Evolutionary conservation across 2,329 filamentous ascomycete genomes (phyloP).

Genomic region (Colletotrichum ledebouriae): DNA sequence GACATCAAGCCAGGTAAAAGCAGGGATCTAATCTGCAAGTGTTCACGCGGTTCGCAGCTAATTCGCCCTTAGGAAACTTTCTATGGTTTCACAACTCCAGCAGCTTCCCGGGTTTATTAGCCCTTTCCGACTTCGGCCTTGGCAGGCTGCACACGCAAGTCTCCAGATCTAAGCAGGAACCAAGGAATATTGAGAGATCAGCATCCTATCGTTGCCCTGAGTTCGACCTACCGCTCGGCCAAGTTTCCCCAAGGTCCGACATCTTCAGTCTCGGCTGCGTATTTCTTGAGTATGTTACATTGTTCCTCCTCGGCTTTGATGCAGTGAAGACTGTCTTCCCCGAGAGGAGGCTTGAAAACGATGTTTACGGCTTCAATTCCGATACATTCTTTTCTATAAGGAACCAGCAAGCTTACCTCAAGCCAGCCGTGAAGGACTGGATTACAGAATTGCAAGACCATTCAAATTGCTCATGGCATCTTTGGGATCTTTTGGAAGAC

Average conservation of each 20-base stretch:
- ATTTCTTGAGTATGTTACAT: slow-evolving; percentile 54
- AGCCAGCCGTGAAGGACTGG: slow-evolving; percentile 17
- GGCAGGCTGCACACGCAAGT: slow-evolving; percentile 24
- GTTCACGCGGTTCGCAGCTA: not conserved
- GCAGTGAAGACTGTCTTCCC: slow-evolving; percentile 42
- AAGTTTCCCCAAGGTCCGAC: slow-evolving; percentile 47
- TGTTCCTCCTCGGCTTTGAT: slow-evolving; percentile 48
- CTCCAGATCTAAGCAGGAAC: slow-evolving; percentile 23
- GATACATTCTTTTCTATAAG: slow-evolving; percentile 22
- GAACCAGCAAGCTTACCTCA: slow-evolving; percentile 9
- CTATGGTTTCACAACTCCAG: slow-evolving; percentile 15
- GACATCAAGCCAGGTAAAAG: slow-evolving; percentile 30
- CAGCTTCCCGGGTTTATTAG: slow-evolving; percentile 1
- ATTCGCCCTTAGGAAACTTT: slow-evolving; percentile 1
- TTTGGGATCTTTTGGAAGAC: not conserved
- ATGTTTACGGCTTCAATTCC: slow-evolving; percentile 24
- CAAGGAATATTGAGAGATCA: slow-evolving; percentile 32
- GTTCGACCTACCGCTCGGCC: slow-evolving; percentile 44
- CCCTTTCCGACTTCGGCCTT: slow-evolving; percentile 12
- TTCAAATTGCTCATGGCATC: slow-evolving; percentile 24
- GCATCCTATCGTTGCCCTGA: slow-evolving; percentile 58
- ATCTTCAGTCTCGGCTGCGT: slow-evolving; percentile 54
- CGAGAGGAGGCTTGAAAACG: slow-evolving; percentile 1
- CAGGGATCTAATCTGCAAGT: not conserved
- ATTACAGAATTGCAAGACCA: not conserved